Evolutionary conservation across 495 filamentous ascomycete species (phyloP).

Genomic region (Penicillium lividum): DNA sequence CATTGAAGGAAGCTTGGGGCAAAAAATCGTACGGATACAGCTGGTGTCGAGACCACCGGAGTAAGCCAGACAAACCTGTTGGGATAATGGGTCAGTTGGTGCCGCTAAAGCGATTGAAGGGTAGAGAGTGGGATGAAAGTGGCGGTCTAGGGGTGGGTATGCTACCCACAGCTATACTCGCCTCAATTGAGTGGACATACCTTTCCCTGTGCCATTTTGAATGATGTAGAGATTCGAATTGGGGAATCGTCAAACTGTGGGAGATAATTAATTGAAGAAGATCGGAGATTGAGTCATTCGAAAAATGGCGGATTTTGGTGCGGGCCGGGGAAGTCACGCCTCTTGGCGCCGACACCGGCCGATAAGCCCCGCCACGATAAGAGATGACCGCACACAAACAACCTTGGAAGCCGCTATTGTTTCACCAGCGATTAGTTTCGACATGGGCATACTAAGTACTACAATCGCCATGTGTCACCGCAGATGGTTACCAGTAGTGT

Average conservation of each 20-base stretch:
- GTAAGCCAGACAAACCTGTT: slow-evolving; percentile 42
- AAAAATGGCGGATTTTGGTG: slow-evolving; percentile 33
- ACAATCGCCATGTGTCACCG: too few species aligned
- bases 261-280: slow-evolving; percentile 19
- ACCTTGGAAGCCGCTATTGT: not conserved
- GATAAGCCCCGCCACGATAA: slow-evolving; percentile 26
- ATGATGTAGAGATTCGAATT: slow-evolving; percentile 10
- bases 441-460: not conserved
- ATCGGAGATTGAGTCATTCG: slow-evolving; percentile 35
- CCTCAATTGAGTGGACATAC: slow-evolving; percentile 19
- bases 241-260: slow-evolving; percentile 10
- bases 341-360: slow-evolving; percentile 32
- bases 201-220: slow-evolving; percentile 35
- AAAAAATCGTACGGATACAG: slow-evolving; percentile 50
- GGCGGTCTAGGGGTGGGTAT: slow-evolving; percentile 22
- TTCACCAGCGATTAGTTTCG: not conserved
- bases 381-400: slow-evolving; percentile 9
- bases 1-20: slow-evolving; percentile 8
- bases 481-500: too few species aligned
- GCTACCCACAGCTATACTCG: not conserved
- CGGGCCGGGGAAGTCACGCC: slow-evolving; percentile 27
- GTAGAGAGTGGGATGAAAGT: slow-evolving; percentile 16
- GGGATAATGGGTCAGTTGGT: slow-evolving; percentile 20
- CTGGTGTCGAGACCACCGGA: slow-evolving; percentile 66
- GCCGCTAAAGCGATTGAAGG: slow-evolving; percentile 8